These are phyloP conservation scores for Ogataea trehaloabstinens DNA, from an alignment of 805 yeast genomes.

Conservation along the genomic window DNA sequence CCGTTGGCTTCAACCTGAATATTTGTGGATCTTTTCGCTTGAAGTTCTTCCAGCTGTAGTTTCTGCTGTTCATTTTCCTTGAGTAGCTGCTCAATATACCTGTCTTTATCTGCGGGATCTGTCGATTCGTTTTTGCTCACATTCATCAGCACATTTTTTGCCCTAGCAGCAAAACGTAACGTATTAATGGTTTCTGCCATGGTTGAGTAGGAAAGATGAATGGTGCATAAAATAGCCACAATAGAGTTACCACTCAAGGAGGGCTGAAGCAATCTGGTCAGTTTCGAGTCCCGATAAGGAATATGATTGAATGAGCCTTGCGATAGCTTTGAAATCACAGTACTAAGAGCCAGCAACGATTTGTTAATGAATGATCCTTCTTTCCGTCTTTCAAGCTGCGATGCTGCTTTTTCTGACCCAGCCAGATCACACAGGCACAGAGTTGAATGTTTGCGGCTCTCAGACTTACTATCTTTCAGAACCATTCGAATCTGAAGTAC, in stretches of 20 bases:
- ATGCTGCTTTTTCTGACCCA: slow-evolving; percentile 88
- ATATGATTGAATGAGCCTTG: slow-evolving; percentile 50
- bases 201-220: slow-evolving; percentile 60
- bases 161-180: slow-evolving; percentile 87
- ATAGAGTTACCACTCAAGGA: slow-evolving; percentile 85
- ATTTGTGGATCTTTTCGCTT: slow-evolving; percentile 3
- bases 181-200: slow-evolving; percentile 84
- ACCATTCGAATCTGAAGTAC: slow-evolving; percentile 68
- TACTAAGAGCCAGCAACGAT: slow-evolving; percentile 83
- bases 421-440: slow-evolving; percentile 92
- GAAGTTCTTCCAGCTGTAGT: slow-evolving; percentile 43
- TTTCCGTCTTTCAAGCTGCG: slow-evolving; percentile 76
- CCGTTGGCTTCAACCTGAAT: slow-evolving; percentile 3
- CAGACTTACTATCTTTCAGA: slow-evolving; percentile 39
- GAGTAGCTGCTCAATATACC: slow-evolving; percentile 53
- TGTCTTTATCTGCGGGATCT: slow-evolving; percentile 41
- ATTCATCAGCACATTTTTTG: slow-evolving; percentile 75
- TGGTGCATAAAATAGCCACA: slow-evolving; percentile 83
- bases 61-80: slow-evolving; percentile 62
- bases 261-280: slow-evolving; percentile 87
- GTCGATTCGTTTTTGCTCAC: slow-evolving; percentile 53
- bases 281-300: slow-evolving; percentile 90
- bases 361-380: slow-evolving; percentile 94
- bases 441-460: slow-evolving; percentile 47
- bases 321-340: slow-evolving; percentile 80